These are phyloP conservation scores for Alternaria viburni DNA, from an alignment of 2,329 filamentous ascomycete genomes.

Conservation along the genomic window DNA sequence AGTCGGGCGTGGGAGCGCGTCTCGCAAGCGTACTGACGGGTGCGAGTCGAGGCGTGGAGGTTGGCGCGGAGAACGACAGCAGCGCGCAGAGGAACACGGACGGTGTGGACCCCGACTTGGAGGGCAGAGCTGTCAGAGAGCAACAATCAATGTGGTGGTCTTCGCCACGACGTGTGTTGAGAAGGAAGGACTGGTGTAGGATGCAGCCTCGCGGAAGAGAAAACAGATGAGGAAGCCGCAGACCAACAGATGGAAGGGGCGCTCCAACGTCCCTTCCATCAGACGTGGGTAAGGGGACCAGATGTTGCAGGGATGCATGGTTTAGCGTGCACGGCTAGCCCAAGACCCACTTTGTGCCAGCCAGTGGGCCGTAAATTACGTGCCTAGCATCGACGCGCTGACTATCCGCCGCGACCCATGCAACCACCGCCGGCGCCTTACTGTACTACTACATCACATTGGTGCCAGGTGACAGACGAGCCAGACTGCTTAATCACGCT, in stretches of 20 bases:
- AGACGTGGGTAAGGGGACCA: constrained; percentile 15
- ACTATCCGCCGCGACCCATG: constrained; percentile 10
- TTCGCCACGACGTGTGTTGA: constrained; percentile 16
- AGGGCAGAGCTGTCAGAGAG: constrained; percentile 2
- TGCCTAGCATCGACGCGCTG: constrained; percentile 20
- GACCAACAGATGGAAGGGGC: constrained; percentile 32
- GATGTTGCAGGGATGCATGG: constrained; percentile 4
- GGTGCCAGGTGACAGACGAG: background rate
- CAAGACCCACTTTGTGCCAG: constrained; percentile 10
- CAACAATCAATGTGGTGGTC: constrained; percentile 15
- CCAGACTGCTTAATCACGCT: background rate
- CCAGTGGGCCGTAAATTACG: constrained; percentile 20
- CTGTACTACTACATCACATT: background rate
- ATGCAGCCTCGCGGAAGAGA: constrained; percentile 26
- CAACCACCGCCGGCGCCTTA: background rate
- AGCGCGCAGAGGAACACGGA: constrained; percentile 29
- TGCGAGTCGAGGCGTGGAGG: constrained; percentile 31
- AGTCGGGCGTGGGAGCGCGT: constrained; percentile 19
- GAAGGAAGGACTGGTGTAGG: constrained; percentile 17
- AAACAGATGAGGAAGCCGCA: constrained; percentile 28
- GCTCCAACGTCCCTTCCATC: constrained; percentile 32
- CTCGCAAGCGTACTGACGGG: constrained; percentile 17
- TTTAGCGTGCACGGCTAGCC: background rate
- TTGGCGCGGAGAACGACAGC: constrained; percentile 32
- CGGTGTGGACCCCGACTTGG: constrained; percentile 15